Evolutionary conservation across 129 eudicot species (phyloP).

Genomic region (Helichrysum umbraculigerum): DNA sequence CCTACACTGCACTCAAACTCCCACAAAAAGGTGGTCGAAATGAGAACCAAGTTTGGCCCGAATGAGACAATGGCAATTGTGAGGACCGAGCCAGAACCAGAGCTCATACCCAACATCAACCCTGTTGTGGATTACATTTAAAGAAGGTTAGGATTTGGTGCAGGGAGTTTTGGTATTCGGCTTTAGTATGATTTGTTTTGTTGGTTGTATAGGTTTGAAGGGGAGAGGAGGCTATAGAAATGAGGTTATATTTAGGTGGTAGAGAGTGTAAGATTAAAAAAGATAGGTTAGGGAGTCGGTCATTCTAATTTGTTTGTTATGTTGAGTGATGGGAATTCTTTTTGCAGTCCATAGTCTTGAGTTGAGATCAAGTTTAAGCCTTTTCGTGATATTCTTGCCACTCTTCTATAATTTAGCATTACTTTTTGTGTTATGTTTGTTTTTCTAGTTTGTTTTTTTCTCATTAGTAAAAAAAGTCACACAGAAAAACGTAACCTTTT

Average conservation of each 20-base stretch:
- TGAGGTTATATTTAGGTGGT: slow-evolving; percentile 33
- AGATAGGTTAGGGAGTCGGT: slow-evolving; percentile 22
- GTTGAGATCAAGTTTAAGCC: slow-evolving; percentile 21
- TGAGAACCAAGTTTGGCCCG: slow-evolving; percentile 60
- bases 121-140: slow-evolving; percentile 33
- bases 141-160: slow-evolving; percentile 6
- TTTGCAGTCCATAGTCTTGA: slow-evolving; percentile 31
- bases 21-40: slow-evolving; percentile 93
- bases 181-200: slow-evolving; percentile 32
- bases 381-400: background rate
- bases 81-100: slow-evolving; percentile 18
- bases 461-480: background rate
- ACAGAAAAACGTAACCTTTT: background rate
- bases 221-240: slow-evolving; percentile 19
- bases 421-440: background rate
- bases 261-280: slow-evolving; percentile 27
- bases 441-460: background rate
- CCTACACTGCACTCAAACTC: slow-evolving; percentile 92
- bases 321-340: slow-evolving; percentile 31
- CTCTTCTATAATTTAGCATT: background rate
- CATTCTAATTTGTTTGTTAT: slow-evolving; percentile 30
- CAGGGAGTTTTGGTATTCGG: slow-evolving; percentile 21
- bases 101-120: slow-evolving; percentile 34
- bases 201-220: slow-evolving; percentile 34
- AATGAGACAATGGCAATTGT: slow-evolving; percentile 14